A percentile compares a stretch with the other conserved stretches of the same genome.
Evolutionary conservation across 1,139 yeast genomes (phyloP).

Genomic region (Blastobotrys elegans): DNA sequence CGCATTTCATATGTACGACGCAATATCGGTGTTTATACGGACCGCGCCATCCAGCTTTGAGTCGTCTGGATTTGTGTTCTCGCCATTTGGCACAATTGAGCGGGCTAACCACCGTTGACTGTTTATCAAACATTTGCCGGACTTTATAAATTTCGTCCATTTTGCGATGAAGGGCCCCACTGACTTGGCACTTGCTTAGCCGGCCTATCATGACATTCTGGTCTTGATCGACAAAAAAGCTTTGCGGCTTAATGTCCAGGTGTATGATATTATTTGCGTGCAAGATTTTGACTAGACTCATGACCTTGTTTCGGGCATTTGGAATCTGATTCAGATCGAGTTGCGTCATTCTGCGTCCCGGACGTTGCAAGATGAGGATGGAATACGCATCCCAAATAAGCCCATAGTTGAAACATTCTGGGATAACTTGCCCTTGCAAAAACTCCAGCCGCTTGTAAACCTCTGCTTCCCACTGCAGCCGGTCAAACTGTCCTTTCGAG

Average conservation of each 20-base stretch:
- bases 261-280: conserved; percentile 10
- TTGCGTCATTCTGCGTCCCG: conserved; percentile 9
- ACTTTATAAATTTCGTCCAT: conserved; percentile 11
- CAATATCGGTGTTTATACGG: neutral
- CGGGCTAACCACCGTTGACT: neutral
- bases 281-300: conserved; percentile 7
- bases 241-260: conserved; percentile 8
- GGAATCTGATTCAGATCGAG: conserved; percentile 5
- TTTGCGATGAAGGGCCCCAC: conserved; percentile 9
- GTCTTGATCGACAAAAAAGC: conserved; percentile 7
- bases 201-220: conserved; percentile 1
- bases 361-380: conserved; percentile 6
- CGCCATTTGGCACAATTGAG: neutral
- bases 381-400: conserved; percentile 12
- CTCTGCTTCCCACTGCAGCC: conserved; percentile 15
- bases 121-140: conserved; percentile 5
- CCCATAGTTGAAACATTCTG: conserved; percentile 11
- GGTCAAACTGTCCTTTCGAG: conserved; percentile 8
- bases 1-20: neutral
- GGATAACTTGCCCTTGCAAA: conserved; percentile 11
- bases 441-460: conserved; percentile 10
- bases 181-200: conserved; percentile 9
- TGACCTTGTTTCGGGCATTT: conserved; percentile 8
- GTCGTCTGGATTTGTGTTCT: neutral
- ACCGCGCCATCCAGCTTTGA: neutral